These are phyloP conservation scores for Papiliotrema terrestris DNA, from an alignment of 1,284 basidiomycete genomes.

Conservation along the genomic window DNA sequence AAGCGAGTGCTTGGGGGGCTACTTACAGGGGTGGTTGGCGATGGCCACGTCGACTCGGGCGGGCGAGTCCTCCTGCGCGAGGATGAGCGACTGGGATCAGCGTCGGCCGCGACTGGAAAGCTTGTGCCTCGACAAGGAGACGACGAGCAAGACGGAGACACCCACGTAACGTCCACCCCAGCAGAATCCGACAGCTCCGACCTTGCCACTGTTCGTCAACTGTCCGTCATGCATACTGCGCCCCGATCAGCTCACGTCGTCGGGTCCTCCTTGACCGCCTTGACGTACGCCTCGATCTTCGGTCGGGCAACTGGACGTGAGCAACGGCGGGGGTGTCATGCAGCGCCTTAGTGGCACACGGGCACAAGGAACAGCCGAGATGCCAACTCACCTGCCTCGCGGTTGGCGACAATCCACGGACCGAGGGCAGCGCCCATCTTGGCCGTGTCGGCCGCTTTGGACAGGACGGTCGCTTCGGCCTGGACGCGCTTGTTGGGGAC, in stretches of 20 bases:
- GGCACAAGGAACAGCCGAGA: not conserved
- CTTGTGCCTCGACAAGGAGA: not conserved
- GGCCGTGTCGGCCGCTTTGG: constrained; percentile 39
- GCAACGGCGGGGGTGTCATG: not conserved
- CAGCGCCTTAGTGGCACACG: no score
- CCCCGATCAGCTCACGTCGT: constrained; percentile 21
- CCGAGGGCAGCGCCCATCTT: constrained; percentile 35
- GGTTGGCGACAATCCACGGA: constrained; percentile 29
- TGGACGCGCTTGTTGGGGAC: constrained; percentile 29
- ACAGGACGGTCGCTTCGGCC: constrained; percentile 32
- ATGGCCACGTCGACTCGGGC: constrained; percentile 63
- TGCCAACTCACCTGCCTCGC: constrained; percentile 30
- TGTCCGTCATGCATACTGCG: not conserved
- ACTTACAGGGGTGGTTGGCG: constrained; percentile 57
- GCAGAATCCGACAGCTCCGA: constrained; percentile 29
- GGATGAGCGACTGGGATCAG: constrained; percentile 12
- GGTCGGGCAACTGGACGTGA: constrained; percentile 28
- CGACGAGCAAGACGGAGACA: not conserved
- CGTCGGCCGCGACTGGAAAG: not conserved
- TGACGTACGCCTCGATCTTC: constrained; percentile 38
- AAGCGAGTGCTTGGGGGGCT: no score
- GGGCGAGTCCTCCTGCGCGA: constrained; percentile 62
- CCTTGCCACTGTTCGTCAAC: constrained; percentile 29
- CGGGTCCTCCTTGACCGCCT: constrained; percentile 34
- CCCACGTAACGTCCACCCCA: constrained; percentile 35